Evolutionary conservation across 2,329 filamentous ascomycete species (phyloP), one percentile per base, ranked within the genome.

Genomic region (Paradendryphiella salina): DNA sequence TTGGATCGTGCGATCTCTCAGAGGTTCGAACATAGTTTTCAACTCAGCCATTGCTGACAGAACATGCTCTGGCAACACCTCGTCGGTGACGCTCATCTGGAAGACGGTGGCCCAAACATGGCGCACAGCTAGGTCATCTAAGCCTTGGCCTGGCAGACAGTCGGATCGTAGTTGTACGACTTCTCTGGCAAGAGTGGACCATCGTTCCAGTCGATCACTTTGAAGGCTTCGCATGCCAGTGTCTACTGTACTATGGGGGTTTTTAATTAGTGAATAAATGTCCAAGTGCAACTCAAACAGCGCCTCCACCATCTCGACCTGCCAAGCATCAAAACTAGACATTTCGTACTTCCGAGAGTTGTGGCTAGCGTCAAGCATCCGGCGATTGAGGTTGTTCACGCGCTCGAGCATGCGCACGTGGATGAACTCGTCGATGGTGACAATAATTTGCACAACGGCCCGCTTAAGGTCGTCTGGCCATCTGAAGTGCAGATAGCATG

Each of bases 271-370:
- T 5, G 80, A 80, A 65, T 84, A 86, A 7, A 86, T 75, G 62
- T 88, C 85, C 5, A 88, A 76, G 61, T 88, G 85, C 26, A 88
- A 71, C 66, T 89, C 86, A 58, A 85, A 87, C 3, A 88, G 72
- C 2, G 79, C 79, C 64, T 88, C 78, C 1, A 80, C 73, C 66
- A 85, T 77, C 41, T 83, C 81, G 33, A 81, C 67, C 21, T 76
- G 62, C 10, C 66, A 66, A 17, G 72, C 54, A 34, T 79, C 67
- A 26, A 67, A 64, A 1, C 60, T 48, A 0, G 66, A 63, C 3
- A 74, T 36, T 13, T 52, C 21, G 28, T 65, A 64, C 1, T 29
- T 31, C 13, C 57, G 46, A 8, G 54, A 61, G 9, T 57, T 44
- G 5, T 58, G 36, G 11, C 42, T 52, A 23, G 54, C 54, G 10